Evolutionary conservation across 2,329 filamentous ascomycete genomes (phyloP).

Genomic region (Fusarium redolens): DNA sequence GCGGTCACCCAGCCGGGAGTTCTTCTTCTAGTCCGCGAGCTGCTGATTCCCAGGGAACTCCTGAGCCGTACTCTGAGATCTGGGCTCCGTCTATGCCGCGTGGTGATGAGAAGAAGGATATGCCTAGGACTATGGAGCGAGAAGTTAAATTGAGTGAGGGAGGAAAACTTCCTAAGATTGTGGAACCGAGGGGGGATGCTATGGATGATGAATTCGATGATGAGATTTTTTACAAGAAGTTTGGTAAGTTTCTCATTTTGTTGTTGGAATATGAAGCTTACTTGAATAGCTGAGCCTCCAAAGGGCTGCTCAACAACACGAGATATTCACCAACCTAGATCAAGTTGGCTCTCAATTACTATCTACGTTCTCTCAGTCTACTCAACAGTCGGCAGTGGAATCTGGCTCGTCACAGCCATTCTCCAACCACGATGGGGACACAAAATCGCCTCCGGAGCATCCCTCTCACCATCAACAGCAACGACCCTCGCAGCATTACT

Average conservation of each 20-base stretch:
- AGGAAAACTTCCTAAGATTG: conserved; percentile 9
- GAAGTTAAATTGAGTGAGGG: conserved; percentile 7
- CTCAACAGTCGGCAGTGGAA: conserved; percentile 70
- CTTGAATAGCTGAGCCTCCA: conserved; percentile 44
- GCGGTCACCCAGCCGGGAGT: conserved; percentile 10
- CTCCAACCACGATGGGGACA: conserved; percentile 71
- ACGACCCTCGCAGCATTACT: conserved; percentile 75
- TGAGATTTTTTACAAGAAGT: conserved; percentile 49
- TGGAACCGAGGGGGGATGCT: conserved; percentile 26
- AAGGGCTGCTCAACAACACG: conserved; percentile 49
- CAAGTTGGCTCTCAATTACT: conserved; percentile 62
- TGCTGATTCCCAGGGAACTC: conserved; percentile 6
- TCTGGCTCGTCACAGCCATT: conserved; percentile 74
- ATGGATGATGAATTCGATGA: conserved; percentile 45
- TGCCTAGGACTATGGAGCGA: conserved; percentile 9
- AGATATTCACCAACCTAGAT: conserved; percentile 48
- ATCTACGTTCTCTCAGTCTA: conserved; percentile 66
- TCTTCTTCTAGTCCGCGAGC: conserved; percentile 30
- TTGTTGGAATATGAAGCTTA: not conserved
- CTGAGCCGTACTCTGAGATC: conserved; percentile 36
- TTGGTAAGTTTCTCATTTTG: conserved; percentile 36
- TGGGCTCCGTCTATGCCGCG: conserved; percentile 41
- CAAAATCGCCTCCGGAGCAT: conserved; percentile 63
- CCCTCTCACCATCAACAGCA: conserved; percentile 71
- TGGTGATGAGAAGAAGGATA: conserved; percentile 2